Evolutionary conservation across 805 yeast genomes (phyloP).

Genomic region (Ogataea trehalophila): DNA sequence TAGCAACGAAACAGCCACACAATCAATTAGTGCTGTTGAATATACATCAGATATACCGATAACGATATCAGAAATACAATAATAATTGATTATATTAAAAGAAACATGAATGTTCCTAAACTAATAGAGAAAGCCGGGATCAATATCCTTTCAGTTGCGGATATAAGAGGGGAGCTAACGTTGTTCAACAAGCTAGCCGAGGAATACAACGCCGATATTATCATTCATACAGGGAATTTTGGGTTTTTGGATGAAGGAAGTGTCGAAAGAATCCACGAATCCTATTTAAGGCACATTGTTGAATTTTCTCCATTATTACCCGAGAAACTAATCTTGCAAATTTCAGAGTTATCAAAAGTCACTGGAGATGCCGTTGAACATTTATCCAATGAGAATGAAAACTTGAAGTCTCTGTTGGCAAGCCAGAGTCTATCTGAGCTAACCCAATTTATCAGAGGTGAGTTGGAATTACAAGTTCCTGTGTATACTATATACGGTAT

Average conservation of each 20-base stretch:
- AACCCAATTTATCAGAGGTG: conserved; percentile 42
- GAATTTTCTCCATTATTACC: conserved; percentile 60
- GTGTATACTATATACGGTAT: conserved; percentile 78
- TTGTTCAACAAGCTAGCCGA: conserved; percentile 45
- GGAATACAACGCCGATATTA: conserved; percentile 42
- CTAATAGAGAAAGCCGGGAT: conserved; percentile 18
- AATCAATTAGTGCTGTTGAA: too few relatives aligned
- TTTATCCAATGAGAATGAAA: conserved; percentile 32
- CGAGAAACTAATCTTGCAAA: conserved; percentile 41
- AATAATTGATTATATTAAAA: not conserved
- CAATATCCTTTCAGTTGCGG: conserved; percentile 41
- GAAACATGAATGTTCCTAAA: conserved; percentile 2
- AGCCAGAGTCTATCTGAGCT: conserved; percentile 47
- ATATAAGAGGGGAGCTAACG: conserved; percentile 50
- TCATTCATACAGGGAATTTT: conserved; percentile 73
- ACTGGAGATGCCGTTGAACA: conserved; percentile 38
- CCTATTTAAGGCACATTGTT: conserved; percentile 58
- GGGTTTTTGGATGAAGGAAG: conserved; percentile 67
- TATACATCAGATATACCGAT: too few relatives aligned
- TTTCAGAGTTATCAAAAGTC: conserved; percentile 47
- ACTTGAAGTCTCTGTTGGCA: conserved; percentile 31
- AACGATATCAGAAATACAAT: too few relatives aligned
- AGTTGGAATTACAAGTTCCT: conserved; percentile 44
- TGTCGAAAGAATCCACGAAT: conserved; percentile 48
- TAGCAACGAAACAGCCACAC: too few relatives aligned